These are phyloP conservation scores for Cyberlindnera veronae DNA, from an alignment of 805 yeast species.

Conservation along the genomic window DNA sequence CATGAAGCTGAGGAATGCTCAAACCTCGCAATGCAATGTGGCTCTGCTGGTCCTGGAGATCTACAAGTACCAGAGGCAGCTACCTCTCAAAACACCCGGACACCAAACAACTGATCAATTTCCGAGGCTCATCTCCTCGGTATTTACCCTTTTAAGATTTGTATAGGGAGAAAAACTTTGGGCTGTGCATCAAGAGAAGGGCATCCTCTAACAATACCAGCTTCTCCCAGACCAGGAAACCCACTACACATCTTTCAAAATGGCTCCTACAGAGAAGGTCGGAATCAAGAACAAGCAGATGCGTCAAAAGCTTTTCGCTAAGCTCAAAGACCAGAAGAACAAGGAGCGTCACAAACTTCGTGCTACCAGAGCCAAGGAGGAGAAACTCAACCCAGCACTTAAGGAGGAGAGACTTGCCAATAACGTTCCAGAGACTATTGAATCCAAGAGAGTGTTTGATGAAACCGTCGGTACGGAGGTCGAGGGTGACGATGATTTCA, in stretches of 20 bases:
- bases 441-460: slow-evolving; percentile 28
- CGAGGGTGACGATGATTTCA: slow-evolving; percentile 30
- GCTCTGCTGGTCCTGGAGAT: no score
- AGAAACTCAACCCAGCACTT: slow-evolving; percentile 75
- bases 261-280: slow-evolving; percentile 28
- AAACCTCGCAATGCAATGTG: no score
- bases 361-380: slow-evolving; percentile 83
- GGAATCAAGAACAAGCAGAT: slow-evolving; percentile 72
- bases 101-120: neutral
- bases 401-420: slow-evolving; percentile 67
- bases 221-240: neutral
- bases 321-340: slow-evolving; percentile 68
- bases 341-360: slow-evolving; percentile 76
- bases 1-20: no score
- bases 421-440: slow-evolving; percentile 29
- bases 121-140: slow-evolving; percentile 19
- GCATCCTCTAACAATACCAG: neutral
- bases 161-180: slow-evolving; percentile 4
- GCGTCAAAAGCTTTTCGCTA: slow-evolving; percentile 74
- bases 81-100: slow-evolving; percentile 1
- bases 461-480: slow-evolving; percentile 26
- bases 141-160: slow-evolving; percentile 7
- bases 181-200: slow-evolving; percentile 1
- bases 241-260: slow-evolving; percentile 5
- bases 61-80: no score